These are phyloP conservation scores for Pichiaceae sp. DNA, from an alignment of 1,139 yeast species.

Conservation along the genomic window DNA sequence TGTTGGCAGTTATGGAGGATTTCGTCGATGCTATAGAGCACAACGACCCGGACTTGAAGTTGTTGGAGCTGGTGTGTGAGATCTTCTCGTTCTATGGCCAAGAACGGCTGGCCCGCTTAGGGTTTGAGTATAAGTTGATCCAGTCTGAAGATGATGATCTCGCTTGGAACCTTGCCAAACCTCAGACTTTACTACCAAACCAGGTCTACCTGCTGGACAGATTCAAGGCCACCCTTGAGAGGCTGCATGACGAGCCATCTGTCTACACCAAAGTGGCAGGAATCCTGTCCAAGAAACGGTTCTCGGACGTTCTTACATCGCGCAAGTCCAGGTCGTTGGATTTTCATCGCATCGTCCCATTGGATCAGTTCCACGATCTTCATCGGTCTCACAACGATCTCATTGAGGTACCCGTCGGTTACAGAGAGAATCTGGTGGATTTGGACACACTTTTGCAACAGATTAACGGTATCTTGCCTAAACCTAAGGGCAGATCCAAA, in stretches of 20 bases:
- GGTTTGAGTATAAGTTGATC: constrained; percentile 52
- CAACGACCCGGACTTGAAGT: constrained; percentile 53
- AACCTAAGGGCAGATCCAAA: constrained; percentile 29
- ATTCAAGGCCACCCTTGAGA: constrained; percentile 13
- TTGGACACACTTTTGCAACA: constrained; percentile 10
- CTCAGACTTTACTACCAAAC: constrained; percentile 14
- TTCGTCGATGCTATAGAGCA: constrained; percentile 47
- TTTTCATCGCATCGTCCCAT: constrained; percentile 10
- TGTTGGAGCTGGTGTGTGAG: constrained; percentile 40
- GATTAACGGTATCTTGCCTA: constrained; percentile 26
- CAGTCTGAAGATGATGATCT: constrained; percentile 7
- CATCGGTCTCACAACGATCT: constrained; percentile 6
- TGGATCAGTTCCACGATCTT: constrained; percentile 8
- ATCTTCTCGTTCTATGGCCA: constrained; percentile 41
- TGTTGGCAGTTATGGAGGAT: constrained; percentile 42
- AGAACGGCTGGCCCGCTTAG: constrained; percentile 46
- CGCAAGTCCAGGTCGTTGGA: constrained; percentile 5
- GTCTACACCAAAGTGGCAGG: constrained; percentile 4
- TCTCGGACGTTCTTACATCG: neutral
- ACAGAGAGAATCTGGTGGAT: constrained; percentile 6
- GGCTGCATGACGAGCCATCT: constrained; percentile 6
- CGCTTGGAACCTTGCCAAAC: constrained; percentile 11
- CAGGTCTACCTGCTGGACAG: constrained; percentile 11
- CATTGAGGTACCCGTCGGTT: constrained; percentile 7
- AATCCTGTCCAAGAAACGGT: constrained; percentile 1